Base-by-base conservation (phyloP, 73 alveolate species). In the Paramecium biaurelia region DNA sequence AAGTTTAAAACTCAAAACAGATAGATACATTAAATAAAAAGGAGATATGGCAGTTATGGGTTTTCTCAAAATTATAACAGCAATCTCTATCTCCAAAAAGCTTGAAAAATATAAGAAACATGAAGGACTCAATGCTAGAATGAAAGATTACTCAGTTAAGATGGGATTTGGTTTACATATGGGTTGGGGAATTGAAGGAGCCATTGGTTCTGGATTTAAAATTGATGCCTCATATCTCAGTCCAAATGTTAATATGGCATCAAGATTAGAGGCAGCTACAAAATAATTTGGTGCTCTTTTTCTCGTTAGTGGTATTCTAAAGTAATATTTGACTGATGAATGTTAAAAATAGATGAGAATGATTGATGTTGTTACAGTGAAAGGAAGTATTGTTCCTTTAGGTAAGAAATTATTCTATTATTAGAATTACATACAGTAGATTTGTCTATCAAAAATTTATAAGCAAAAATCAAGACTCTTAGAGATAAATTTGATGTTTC, bases 161-260 rank as follows among this genome's bases (percentile, higher is more conserved):
- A 95, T 97, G 95, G 99, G 99, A 0, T 96, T 97, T 89, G 99
- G 99, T 26, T 94, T 97, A 7, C 98, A 96, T 86, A 92, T 96
- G 68, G 99, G 99, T n/a, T 97, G 99, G 99, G 97, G 99, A 1
- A 97, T 97, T 34, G 99, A 97, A 47, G 99, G 99, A 2, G 99
- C 99, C 21, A 97, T 97, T 1, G 99, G 99, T 20, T 92, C 98
- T 20, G 92, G 85, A 59, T 97, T 94, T 89, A 97, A 97, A 92
- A 96, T 97, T 41, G 99, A 97, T 93, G 99, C 99, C 1, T 96
- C 99, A 30, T 97, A 97, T 93, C 93, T 97, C 53, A 93, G 98
- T n/a, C 99, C 99, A n/a, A 97, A 97, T 92, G 99, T 95, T 56
- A 97, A 97, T 92, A 95, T 97, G 99, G 99, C 99, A 23, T 95